Base-by-base conservation (phyloP, 176 grass and related monocot genomes). In the Carex parvula region DNA sequence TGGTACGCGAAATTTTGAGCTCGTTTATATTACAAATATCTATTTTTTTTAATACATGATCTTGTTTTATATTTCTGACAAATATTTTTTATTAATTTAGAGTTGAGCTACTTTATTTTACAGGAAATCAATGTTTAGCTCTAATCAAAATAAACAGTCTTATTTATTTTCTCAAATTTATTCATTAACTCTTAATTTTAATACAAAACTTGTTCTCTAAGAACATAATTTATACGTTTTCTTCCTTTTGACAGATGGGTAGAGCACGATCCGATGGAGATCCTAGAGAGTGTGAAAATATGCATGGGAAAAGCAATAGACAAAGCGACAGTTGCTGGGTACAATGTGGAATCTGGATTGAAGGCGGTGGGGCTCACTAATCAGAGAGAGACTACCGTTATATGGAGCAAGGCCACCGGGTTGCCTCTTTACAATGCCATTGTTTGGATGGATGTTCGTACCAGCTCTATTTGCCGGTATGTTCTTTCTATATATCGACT, bases 391-490 rank as follows among this genome's bases (percentile, higher is more conserved):
- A 98, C 96, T 17, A 93, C 91, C 0, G 93, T 98, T 64, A 82
- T 93, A 81, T 98, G 96, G 96, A 93, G 94, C 62, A 97, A 91
- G 88, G 92, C 96, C 76, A 95, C 96, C 61, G 93, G 96, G 3
- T 86, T 35, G 83, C 96, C 96, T 3, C 83, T 98, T 1, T 90
- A 98, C 83, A 95, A 98, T 81, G 96, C 96, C 7, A 90, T 98
- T 85, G 96, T 98, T 56, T 95, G 96, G 96, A 98, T 95, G 96
- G 96, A 98, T 85, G 93, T 80, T 56, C 96, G 96, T 64, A 98
- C 96, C 70, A 95, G 91, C 77, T 61, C 91, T 18, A 87, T 98
- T 62, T 98, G 96, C 91, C 89, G 88, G 91, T 94, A 6, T 54
- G 32, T 18, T 77, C 70, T 86, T 7, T 14, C 14, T 4, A 35